These are phyloP conservation scores for Entonaema liquescens DNA, from an alignment of 495 filamentous ascomycete species.

Conservation along the genomic window DNA sequence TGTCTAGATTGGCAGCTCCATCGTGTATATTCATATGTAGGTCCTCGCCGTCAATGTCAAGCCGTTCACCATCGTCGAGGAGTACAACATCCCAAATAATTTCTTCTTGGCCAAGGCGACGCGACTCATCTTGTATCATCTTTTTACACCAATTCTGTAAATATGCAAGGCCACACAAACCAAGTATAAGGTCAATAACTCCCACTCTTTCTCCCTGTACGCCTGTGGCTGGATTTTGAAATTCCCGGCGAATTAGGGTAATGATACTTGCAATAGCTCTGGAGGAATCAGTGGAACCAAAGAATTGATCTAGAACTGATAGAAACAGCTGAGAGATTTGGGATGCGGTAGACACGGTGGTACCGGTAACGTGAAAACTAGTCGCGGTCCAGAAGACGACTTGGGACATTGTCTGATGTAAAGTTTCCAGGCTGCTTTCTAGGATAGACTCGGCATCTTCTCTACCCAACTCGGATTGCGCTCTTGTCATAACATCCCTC, in stretches of 20 bases:
- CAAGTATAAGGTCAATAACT: conserved; percentile 71
- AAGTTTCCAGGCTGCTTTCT: conserved; percentile 67
- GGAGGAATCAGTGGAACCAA: conserved; percentile 81
- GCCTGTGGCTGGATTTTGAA: conserved; percentile 68
- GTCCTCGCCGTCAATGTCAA: conserved; percentile 64
- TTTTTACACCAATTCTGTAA: conserved; percentile 73
- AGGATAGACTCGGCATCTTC: conserved; percentile 70
- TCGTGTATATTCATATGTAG: conserved; percentile 22
- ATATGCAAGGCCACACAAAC: conserved; percentile 74
- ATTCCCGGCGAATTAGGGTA: conserved; percentile 75
- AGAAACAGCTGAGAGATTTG: conserved; percentile 72
- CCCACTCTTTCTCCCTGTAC: conserved; percentile 68
- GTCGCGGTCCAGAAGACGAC: conserved; percentile 73
- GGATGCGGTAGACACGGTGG: conserved; percentile 67
- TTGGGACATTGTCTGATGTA: conserved; percentile 70
- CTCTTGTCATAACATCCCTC: conserved; percentile 67
- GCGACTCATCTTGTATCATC: conserved; percentile 64
- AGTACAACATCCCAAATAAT: conserved; percentile 84
- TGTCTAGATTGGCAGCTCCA: conserved; percentile 16
- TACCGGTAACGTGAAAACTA: conserved; percentile 74
- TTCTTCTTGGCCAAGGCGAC: conserved; percentile 64
- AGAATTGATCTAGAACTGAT: conserved; percentile 73
- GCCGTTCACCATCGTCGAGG: conserved; percentile 67
- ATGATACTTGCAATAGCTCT: conserved; percentile 83
- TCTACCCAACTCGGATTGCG: conserved; percentile 62